phyloP scores from a whole-genome alignment of 306 rosid species.

The Cucurbita maxima region DNA sequence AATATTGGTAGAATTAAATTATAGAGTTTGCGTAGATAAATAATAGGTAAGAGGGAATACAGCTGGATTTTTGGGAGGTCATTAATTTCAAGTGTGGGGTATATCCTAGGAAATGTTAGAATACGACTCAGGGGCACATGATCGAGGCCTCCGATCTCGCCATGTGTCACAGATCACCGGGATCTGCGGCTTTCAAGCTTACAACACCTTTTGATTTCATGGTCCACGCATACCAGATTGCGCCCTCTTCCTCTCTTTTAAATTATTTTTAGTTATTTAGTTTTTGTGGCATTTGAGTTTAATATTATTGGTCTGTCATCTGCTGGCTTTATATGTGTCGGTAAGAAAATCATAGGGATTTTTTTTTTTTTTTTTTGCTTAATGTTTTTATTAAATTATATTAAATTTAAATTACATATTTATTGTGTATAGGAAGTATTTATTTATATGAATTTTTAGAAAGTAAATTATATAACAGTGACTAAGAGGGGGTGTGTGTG shows the following conservation, averaged over 20 bases:
- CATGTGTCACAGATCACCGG: constrained; percentile 7
- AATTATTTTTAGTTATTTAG: background rate
- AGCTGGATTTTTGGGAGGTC: constrained; percentile 21
- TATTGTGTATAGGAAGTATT: no score
- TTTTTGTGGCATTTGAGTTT: background rate
- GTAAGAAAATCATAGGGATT: background rate
- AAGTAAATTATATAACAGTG: no score
- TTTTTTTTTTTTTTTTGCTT: background rate
- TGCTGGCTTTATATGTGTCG: background rate
- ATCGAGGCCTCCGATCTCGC: constrained; percentile 13
- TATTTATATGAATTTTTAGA: no score
- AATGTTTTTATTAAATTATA: background rate
- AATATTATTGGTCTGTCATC: background rate
- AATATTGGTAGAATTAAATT: background rate
- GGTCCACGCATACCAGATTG: background rate
- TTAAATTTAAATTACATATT: no score
- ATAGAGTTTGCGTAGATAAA: background rate
- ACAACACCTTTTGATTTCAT: background rate
- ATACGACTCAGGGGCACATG: background rate
- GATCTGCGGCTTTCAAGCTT: constrained; percentile 16
- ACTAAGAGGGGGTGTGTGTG: background rate
- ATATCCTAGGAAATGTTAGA: constrained; percentile 7
- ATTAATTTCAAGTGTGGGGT: constrained; percentile 34
- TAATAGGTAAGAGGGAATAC: background rate
- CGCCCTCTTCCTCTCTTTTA: background rate